These are phyloP conservation scores for Didymella exigua DNA, from an alignment of 2,329 filamentous ascomycete species.

Conservation along the genomic window DNA sequence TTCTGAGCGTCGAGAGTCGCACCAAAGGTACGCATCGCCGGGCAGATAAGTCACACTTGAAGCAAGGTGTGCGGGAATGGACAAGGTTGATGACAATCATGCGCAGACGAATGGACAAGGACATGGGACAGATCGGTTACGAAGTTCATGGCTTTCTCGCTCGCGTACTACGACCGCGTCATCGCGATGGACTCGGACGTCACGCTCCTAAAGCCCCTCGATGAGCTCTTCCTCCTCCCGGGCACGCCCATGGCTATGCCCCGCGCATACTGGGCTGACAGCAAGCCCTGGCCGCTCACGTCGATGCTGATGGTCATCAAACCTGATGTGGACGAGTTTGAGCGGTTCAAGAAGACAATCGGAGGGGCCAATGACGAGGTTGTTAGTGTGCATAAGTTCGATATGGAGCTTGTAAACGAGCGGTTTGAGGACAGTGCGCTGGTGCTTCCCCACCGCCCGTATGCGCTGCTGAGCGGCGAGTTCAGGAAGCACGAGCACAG, in stretches of 20 bases:
- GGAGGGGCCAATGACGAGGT: conserved; percentile 36
- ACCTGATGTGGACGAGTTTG: conserved; percentile 61
- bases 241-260: conserved; percentile 68
- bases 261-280: conserved; percentile 71
- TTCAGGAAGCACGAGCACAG: conserved; percentile 62
- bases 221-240: conserved; percentile 73
- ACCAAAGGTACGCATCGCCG: conserved; percentile 33
- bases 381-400: conserved; percentile 55
- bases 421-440: conserved; percentile 64
- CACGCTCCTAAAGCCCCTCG: conserved; percentile 66
- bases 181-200: conserved; percentile 68
- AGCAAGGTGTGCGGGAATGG: conserved; percentile 3
- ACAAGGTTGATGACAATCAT: conserved; percentile 23
- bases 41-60: neutral
- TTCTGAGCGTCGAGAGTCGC: conserved; percentile 46
- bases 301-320: conserved; percentile 67
- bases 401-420: conserved; percentile 72
- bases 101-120: conserved; percentile 40
- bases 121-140: conserved; percentile 70
- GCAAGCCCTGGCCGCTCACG: conserved; percentile 60
- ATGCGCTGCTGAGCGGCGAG: conserved; percentile 66
- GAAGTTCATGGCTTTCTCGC: conserved; percentile 72
- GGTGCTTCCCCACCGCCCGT: conserved; percentile 68
- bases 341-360: conserved; percentile 42
- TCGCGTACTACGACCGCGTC: conserved; percentile 65